These are phyloP conservation scores for Talaromyces sp. DNA, from an alignment of 2,329 filamentous ascomycete genomes.

Conservation along the genomic window DNA sequence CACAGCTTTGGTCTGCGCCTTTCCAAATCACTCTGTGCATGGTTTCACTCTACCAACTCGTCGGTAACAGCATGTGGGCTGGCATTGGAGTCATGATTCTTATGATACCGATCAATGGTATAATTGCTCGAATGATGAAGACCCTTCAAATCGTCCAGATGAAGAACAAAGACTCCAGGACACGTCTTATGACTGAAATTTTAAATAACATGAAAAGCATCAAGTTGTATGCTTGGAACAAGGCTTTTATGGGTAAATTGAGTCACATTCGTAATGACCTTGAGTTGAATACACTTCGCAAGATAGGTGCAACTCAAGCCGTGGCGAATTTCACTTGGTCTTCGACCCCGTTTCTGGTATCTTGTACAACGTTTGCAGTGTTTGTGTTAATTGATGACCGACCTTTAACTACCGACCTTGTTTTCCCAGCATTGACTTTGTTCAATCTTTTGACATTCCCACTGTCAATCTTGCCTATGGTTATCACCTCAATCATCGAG, in stretches of 20 bases:
- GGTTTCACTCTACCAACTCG: constrained; percentile 90
- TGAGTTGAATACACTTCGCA: constrained; percentile 90
- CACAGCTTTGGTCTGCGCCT: constrained; percentile 93
- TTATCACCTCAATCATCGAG: constrained; percentile 94
- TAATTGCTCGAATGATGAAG: constrained; percentile 91
- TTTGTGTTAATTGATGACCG: constrained; percentile 80
- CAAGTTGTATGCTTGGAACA: constrained; percentile 97
- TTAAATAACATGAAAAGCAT: constrained; percentile 99
- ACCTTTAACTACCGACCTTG: constrained; percentile 87
- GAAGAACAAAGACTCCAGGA: constrained; percentile 97
- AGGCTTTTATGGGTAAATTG: constrained; percentile 94
- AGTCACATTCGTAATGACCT: constrained; percentile 94
- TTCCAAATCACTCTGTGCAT: constrained; percentile 97
- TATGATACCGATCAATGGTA: constrained; percentile 94
- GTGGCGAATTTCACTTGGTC: constrained; percentile 98
- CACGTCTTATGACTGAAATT: constrained; percentile 92
- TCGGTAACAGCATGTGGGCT: constrained; percentile 92
- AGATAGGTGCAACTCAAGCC: constrained; percentile 90
- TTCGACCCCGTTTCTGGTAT: constrained; percentile 94
- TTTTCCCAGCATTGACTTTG: constrained; percentile 86
- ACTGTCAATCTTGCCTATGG: constrained; percentile 90
- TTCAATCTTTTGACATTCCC: constrained; percentile 98
- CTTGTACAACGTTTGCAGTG: constrained; percentile 91
- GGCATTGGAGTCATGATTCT: constrained; percentile 92
- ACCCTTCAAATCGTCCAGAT: constrained; percentile 92